Evolutionary conservation across 768 basidiomycete genomes (phyloP), one percentile per base, ranked within the genome.

Genomic region (Russula foetens): DNA sequence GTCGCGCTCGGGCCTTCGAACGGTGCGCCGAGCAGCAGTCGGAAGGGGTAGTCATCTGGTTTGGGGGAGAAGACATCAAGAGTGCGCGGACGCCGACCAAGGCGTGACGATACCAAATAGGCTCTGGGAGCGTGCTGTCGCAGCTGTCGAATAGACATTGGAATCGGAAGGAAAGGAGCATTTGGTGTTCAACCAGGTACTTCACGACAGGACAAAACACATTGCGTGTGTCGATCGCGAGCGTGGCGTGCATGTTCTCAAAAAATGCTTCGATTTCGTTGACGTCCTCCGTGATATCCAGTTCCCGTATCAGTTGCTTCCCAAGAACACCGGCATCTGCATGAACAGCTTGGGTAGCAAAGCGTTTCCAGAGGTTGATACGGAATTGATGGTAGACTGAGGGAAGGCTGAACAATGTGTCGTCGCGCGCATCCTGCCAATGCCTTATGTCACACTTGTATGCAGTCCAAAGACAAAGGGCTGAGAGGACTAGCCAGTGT

Each of bases 141-240:
- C 47, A 49, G 21, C 56, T 49, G 24, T 49, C 47, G 35, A 57
- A 57, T 7, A 49, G 47, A 7, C 56, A 57, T 41, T 57, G 46
- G 21, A 41, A 57, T 15, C 56, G 35, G 28, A 57, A 49, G 56
- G 56, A 39, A 28, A 56, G 56, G 11, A 56, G 56, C 33, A 49
- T 35, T 11, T 56, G 56, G 35, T 48, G 45, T 48, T 48, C 56
- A 35, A 48, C 46, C 11, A 48, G 23, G 17, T 56, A 48, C 23
- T 38, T 56, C n/a, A 39, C 35, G 19, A 56, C 55, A 14, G 55
- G 46, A 3, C 35, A 24, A 12, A 56, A 41, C 7, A 33, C 46
- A 35, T 12, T 2, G n/a, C n/a, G n/a, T 24, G 19, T 15, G 35
- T 56, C 33, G 19, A 47, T 15, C 4, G 9, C 23, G 17, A 56